These are phyloP conservation scores for Saturnispora gosingensis DNA, from an alignment of 805 yeast genomes.

Conservation along the genomic window DNA sequence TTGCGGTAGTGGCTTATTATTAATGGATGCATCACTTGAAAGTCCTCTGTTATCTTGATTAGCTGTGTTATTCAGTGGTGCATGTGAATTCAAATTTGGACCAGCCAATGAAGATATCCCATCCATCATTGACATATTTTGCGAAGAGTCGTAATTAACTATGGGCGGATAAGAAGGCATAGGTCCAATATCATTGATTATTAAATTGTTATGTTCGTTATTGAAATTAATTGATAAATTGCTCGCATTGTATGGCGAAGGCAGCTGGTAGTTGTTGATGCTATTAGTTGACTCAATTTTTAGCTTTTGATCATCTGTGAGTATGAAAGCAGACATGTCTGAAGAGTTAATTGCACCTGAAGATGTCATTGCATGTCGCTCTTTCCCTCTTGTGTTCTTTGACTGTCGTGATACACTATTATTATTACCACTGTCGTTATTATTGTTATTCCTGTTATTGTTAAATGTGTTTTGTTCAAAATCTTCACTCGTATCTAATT, in stretches of 20 bases:
- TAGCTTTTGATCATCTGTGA: conserved; percentile 2
- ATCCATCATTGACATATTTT: not conserved
- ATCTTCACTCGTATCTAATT: not conserved
- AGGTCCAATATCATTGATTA: conserved; percentile 4
- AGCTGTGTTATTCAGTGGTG: not conserved
- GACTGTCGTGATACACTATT: not conserved
- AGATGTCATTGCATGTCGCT: not conserved
- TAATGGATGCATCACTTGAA: not conserved
- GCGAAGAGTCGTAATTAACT: conserved; percentile 3
- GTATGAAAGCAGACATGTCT: conserved; percentile 3
- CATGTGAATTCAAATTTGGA: not conserved
- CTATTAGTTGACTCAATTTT: not conserved
- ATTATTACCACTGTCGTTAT: not conserved
- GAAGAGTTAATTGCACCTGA: not conserved
- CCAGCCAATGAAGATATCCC: not conserved
- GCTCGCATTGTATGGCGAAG: not conserved
- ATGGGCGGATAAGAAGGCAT: conserved; percentile 7
- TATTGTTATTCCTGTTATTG: not conserved
- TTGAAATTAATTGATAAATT: not conserved
- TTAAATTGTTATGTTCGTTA: not conserved
- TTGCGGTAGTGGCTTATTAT: not conserved
- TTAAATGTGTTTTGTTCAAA: not conserved
- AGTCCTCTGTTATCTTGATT: not conserved
- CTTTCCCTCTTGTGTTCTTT: not conserved
- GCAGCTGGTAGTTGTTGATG: not conserved